Evolutionary conservation across 768 basidiomycete species (phyloP), one percentile per base, ranked within the genome.

Genomic region (Termitomyces sp.): DNA sequence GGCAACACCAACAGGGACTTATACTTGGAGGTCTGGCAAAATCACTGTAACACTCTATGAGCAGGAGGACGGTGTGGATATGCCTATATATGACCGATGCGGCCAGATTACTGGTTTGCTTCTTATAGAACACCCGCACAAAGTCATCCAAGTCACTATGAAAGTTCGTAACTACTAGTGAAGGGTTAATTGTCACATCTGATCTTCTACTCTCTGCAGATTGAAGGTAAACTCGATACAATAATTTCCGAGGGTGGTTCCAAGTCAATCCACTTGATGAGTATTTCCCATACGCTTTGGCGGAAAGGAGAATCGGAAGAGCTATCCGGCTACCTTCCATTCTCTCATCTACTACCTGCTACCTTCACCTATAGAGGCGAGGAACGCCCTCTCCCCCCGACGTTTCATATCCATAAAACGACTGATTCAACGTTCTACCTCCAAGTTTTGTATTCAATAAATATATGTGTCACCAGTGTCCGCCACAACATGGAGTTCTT

Each of bases 51-150:
- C 79, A 12, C 67, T 86, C 5, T 69, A 74, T 20, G 78, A 79
- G 4, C 84, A 85, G 62, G 78, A 81, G 39, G 68, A 72, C 13
- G 71, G 68, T 40, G 69, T 67, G 0, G 55, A 62, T 0, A 61
- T 67, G 13, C 84, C 85, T 1, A 62, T 66, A 1, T 87, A 83
- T 59, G 77, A 79, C 33, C 80, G 80, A 22, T 65, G 71, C 40
- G 70, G 63, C 6, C 45, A 68, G 10, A 71, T 87, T 43, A 65
- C 57, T 47, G 85, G 84, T 16, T 69, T 73, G 20, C 50, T 86
- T 3, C 68, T 71, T 13, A 63, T 85, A 24, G 76, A 78, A 39
- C 65, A 76, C 20, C 65, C 67, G 20, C 68, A 73, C 22, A 72
- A 63, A 36, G 71, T 83, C n/a, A 62, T 67, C 0, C 70, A 78